Base-by-base conservation (phyloP, 208 protist genomes). In the Cochliopodium minus region DNA sequence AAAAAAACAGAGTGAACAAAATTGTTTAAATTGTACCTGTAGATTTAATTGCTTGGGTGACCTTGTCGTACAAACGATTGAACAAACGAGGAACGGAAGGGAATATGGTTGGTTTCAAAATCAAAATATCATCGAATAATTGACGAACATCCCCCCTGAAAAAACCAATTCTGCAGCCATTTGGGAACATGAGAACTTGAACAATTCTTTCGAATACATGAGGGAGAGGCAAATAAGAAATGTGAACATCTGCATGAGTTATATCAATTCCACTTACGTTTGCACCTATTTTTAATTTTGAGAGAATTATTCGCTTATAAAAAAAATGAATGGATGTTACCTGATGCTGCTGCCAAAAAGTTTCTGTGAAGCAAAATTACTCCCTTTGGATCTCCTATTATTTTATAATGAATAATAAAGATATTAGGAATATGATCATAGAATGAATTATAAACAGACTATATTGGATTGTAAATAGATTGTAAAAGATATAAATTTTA, bases 81-180 rank as follows among this genome's bases (percentile, higher is more conserved):
- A 47, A 53, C 2, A 64, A 32, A 15, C 60, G 53, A 20, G 60
- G 60, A 39, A 64, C 60, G 28, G 43, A 4, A 17, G 54, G n/a
- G 1, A 59, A 20, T 3, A 59, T 6, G 0, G 54, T 59, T 36
- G 54, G 54, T 59, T 54, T 11, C 13, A 62, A 3, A 26, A 11
- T 29, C 15, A 4, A 22, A 23, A 56, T 36, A 39, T 47, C 57
- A 30, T 62, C 43, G 7, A 34, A 9, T 3, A 62, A 17, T 36
- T 38, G 28, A 25, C 20, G 22, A 7, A 33, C 35, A 39, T 59
- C 54, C 17, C 54, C 54, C 4, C 28, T 4, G 10, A 15, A 48
- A 10, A 39, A 55, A 17, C 47, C 35, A 33, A 55, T 47, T 9
- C 17, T 49, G 3, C 5, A 42, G 28, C 40, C 54, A 29, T 29